A percentile compares a stretch with the other conserved stretches of the same genome.
Evolutionary conservation across 2,329 filamentous ascomycete species (phyloP).

Genomic region (Sporothrix globosa): DNA sequence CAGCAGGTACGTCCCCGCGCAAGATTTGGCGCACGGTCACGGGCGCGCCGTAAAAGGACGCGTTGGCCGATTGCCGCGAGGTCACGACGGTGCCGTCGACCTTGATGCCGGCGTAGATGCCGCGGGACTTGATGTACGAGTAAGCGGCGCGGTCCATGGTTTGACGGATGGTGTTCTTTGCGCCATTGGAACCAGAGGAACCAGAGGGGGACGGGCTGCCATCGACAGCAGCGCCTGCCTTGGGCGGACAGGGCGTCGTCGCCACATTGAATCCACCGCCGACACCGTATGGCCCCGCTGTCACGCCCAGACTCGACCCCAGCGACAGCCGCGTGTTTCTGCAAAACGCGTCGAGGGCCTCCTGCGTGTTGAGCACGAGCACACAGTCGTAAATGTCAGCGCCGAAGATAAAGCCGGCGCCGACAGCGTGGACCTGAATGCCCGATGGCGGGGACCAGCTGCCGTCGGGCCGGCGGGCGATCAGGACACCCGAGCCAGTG

Average conservation of each 20-base stretch:
- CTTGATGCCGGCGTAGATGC: slow-evolving; percentile 83
- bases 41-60: slow-evolving; percentile 75
- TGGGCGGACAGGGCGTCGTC: not conserved
- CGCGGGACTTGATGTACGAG: slow-evolving; percentile 82
- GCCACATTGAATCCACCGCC: slow-evolving; percentile 55
- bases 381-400: slow-evolving; percentile 90
- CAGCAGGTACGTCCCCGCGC: slow-evolving; percentile 47
- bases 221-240: too few species aligned
- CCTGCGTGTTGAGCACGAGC: slow-evolving; percentile 77
- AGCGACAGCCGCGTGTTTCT: slow-evolving; percentile 70
- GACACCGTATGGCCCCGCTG: slow-evolving; percentile 68
- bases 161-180: slow-evolving; percentile 24
- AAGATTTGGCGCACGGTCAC: slow-evolving; percentile 54
- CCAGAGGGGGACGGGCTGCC: too few species aligned
- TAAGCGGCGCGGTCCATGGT: slow-evolving; percentile 39
- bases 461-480: slow-evolving; percentile 60
- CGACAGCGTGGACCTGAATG: slow-evolving; percentile 78
- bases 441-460: slow-evolving; percentile 76
- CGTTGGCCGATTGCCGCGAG: slow-evolving; percentile 85
- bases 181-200: too few species aligned
- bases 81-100: slow-evolving; percentile 86
- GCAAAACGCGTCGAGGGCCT: slow-evolving; percentile 77
- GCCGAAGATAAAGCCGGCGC: slow-evolving; percentile 77
- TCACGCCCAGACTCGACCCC: slow-evolving; percentile 75
- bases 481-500: slow-evolving; percentile 61